Evolutionary conservation across 2,329 filamentous ascomycete genomes (phyloP).

Genomic region (Laburnicola sp.): DNA sequence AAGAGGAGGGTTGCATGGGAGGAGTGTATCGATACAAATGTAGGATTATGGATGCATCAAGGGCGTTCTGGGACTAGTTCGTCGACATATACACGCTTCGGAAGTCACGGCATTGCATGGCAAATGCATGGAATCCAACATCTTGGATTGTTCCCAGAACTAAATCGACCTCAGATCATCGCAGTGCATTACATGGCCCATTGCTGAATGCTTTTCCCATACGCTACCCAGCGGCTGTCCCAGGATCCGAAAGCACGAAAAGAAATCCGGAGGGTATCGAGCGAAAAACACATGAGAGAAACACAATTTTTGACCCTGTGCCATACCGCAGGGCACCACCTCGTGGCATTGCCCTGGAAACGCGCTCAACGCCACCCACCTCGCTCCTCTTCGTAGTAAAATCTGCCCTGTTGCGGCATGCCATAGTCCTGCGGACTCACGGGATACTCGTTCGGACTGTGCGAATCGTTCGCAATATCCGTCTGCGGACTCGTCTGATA

Average conservation of each 20-base stretch:
- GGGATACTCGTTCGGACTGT: not conserved
- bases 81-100: not conserved
- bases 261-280: conserved; percentile 1
- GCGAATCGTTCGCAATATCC: not conserved
- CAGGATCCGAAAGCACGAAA: no score
- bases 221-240: no score
- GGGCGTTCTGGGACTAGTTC: not conserved
- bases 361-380: not conserved
- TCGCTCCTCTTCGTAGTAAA: not conserved
- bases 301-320: not conserved
- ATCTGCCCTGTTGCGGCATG: not conserved
- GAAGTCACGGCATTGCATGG: no score
- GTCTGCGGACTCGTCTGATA: conserved; percentile 3
- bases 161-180: no score
- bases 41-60: conserved; percentile 5
- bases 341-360: no score
- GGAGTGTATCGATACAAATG: not conserved
- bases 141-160: no score
- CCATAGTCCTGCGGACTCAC: not conserved
- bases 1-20: not conserved
- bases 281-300: not conserved
- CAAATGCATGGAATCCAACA: no score
- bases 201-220: no score
- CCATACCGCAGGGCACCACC: not conserved
- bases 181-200: no score